Conservation (phyloP, 2,329 filamentous ascomycete species). For the Tolypocladium sp. region DNA sequence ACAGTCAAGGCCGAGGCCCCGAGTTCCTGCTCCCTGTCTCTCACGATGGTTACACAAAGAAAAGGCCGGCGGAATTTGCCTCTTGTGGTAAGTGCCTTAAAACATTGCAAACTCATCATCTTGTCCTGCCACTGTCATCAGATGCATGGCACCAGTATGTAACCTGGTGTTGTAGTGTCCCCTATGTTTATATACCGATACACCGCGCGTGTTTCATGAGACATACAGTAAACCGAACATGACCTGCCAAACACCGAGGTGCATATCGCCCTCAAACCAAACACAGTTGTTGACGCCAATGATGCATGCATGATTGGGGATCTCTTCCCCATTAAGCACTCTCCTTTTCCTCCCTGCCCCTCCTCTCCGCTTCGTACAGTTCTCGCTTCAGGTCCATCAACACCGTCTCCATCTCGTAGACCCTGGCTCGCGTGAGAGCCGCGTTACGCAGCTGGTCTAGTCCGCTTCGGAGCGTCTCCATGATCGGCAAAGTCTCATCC, state of each 20-base stretch:
- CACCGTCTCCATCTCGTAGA: slow-evolving; percentile 65
- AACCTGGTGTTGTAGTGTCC: background rate
- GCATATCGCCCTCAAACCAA: background rate
- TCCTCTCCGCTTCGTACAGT: slow-evolving; percentile 60
- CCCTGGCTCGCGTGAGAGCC: slow-evolving; percentile 53
- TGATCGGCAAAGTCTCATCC: slow-evolving; percentile 14
- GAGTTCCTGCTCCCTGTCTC: background rate
- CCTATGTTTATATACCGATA: background rate
- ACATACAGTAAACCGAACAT: background rate
- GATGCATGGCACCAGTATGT: background rate
- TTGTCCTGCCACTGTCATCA: background rate
- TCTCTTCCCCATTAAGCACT: background rate
- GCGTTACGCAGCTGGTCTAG: slow-evolving; percentile 51
- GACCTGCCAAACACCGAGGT: background rate
- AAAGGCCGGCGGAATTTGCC: background rate
- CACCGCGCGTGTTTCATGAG: background rate
- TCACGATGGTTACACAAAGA: background rate
- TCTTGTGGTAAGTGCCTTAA: background rate
- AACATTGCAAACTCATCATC: background rate
- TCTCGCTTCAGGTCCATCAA: slow-evolving; percentile 71
- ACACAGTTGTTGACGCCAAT: background rate
- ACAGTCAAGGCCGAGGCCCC: too few species aligned
- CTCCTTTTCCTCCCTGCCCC: slow-evolving; percentile 29
- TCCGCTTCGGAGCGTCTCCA: slow-evolving; percentile 22
- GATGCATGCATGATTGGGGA: background rate